A percentile compares a stretch with the other conserved stretches of the same genome.
These are phyloP conservation scores for Athelia psychrophila DNA, from an alignment of 1,284 basidiomycete species.

Conservation along the genomic window DNA sequence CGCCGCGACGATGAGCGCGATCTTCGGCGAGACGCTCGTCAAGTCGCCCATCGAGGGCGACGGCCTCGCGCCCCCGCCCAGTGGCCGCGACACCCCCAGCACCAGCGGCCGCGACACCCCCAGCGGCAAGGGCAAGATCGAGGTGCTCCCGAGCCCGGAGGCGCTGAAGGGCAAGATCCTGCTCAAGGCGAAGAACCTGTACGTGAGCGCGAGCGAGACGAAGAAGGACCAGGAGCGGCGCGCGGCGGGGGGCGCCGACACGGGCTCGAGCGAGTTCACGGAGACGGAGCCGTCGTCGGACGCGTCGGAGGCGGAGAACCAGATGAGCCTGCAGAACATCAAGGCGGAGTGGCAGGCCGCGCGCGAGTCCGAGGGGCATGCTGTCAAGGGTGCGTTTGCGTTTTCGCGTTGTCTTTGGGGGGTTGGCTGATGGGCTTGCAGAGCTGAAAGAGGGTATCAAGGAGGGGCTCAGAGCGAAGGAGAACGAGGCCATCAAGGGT, in stretches of 20 bases:
- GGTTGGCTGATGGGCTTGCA: constrained; percentile 4
- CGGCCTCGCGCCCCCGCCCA: no score
- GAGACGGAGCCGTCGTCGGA: constrained; percentile 30
- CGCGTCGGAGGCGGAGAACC: no score
- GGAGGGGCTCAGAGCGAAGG: constrained; percentile 4
- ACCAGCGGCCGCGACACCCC: no score
- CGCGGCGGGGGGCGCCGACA: constrained; percentile 39
- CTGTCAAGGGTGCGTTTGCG: constrained; percentile 21
- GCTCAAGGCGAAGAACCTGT: constrained; percentile 80
- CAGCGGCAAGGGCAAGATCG: constrained; percentile 46
- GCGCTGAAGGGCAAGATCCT: constrained; percentile 80
- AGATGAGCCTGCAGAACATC: constrained; percentile 3
- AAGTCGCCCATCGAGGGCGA: constrained; percentile 55
- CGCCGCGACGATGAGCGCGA: constrained; percentile 74
- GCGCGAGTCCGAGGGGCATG: constrained; percentile 19
- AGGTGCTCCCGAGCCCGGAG: constrained; percentile 82
- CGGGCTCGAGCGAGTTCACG: constrained; percentile 41
- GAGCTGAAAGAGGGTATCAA: constrained; percentile 25
- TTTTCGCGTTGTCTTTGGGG: not conserved
- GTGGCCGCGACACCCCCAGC: no score
- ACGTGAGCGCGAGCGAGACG: constrained; percentile 36
- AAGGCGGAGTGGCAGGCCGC: constrained; percentile 30
- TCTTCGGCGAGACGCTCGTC: constrained; percentile 79
- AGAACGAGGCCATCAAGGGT: constrained; percentile 27
- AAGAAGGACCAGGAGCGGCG: constrained; percentile 32